Evolutionary conservation across 257 asterid species (phyloP).

Genomic region (Solanum stenotomum): DNA sequence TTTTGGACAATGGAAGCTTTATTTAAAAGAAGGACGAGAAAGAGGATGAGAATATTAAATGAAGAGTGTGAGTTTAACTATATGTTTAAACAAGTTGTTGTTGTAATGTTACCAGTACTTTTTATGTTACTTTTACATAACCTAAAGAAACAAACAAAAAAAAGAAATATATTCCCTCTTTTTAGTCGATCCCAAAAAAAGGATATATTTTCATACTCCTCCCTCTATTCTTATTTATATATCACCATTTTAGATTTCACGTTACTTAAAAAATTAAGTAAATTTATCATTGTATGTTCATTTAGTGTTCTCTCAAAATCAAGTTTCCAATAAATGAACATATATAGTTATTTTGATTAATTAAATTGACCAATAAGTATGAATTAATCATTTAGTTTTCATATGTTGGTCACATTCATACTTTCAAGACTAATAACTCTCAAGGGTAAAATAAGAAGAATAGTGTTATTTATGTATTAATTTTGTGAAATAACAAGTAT

Average conservation of each 20-base stretch:
- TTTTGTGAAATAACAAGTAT: too few relatives aligned
- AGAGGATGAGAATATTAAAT: background rate
- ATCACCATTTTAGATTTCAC: too few relatives aligned
- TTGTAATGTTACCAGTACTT: background rate
- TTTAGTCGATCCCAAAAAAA: background rate
- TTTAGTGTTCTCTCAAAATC: background rate
- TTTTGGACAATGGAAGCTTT: background rate
- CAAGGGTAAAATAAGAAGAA: background rate
- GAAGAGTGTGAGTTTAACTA: background rate
- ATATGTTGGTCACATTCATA: too few relatives aligned
- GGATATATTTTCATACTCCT: background rate
- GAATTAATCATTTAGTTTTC: too few relatives aligned
- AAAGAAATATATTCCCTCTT: background rate
- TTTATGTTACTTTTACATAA: background rate
- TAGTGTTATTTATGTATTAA: background rate
- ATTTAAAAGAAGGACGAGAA: background rate
- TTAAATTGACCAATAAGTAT: background rate
- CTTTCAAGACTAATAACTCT: background rate
- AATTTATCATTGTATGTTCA: too few relatives aligned
- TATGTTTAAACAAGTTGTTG: constrained; percentile 4
- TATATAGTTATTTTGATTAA: background rate
- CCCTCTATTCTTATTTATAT: background rate
- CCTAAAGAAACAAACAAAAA: background rate
- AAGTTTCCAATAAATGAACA: too few relatives aligned
- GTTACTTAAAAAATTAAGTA: too few relatives aligned